phyloP scores from a whole-genome alignment of 2,329 filamentous ascomycete genomes.

The Colletotrichum camelliae region DNA sequence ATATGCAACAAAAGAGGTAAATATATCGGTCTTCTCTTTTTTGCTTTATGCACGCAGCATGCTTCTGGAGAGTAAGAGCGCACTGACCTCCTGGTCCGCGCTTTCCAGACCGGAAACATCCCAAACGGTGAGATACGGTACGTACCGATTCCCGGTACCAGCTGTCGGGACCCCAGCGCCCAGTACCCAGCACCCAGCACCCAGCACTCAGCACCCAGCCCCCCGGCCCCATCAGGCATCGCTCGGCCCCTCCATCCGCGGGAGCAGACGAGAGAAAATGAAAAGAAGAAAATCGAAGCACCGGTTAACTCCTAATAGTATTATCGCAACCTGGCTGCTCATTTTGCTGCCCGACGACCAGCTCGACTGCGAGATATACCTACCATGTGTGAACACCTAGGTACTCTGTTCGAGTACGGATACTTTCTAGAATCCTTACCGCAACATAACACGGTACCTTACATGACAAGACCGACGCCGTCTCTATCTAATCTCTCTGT shows the following conservation, averaged over 20 bases:
- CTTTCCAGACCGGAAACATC: not conserved
- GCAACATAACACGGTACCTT: not conserved
- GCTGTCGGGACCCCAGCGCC: not conserved
- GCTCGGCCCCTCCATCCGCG: not conserved
- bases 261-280: slow-evolving; percentile 6
- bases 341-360: not conserved
- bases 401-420: not conserved
- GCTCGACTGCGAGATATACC: not conserved
- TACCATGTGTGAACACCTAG: not conserved
- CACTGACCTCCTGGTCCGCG: not conserved
- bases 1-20: not conserved
- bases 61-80: not conserved
- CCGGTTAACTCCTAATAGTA: not conserved
- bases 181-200: not conserved
- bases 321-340: not conserved
- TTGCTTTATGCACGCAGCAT: not conserved
- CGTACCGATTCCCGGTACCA: not conserved
- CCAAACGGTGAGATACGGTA: not conserved
- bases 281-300: not conserved
- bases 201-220: not conserved
- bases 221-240: not conserved
- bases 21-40: not conserved
- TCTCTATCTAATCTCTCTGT: not conserved
- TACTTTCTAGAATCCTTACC: not conserved
- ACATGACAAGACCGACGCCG: not conserved